phyloP scores from a whole-genome alignment of 2,329 filamentous ascomycete species.

The Fusarium sp. region DNA sequence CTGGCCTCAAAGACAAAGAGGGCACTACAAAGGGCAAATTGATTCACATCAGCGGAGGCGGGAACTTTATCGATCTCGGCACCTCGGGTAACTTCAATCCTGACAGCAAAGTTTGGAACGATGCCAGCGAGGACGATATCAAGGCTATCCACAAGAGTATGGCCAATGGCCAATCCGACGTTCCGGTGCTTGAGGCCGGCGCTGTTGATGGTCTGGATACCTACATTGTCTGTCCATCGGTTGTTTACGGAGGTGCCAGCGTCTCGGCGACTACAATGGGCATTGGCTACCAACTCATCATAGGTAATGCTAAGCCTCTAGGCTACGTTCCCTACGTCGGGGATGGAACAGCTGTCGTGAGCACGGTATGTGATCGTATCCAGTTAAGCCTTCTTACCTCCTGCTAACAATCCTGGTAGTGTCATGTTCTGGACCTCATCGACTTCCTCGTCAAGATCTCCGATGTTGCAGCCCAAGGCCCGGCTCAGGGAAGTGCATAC shows the following conservation, averaged over 20 bases:
- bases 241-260: constrained; percentile 12
- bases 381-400: fast-evolving
- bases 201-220: constrained; percentile 1
- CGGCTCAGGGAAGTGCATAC: constrained; percentile 4
- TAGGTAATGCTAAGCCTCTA: constrained; percentile 9
- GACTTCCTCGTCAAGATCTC: constrained; percentile 15
- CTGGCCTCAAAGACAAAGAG: neutral
- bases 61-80: constrained; percentile 22
- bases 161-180: constrained; percentile 26
- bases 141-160: constrained; percentile 22
- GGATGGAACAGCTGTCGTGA: constrained; percentile 6
- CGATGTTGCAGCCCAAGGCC: neutral
- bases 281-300: constrained; percentile 4
- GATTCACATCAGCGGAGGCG: constrained; percentile 12
- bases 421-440: constrained; percentile 7
- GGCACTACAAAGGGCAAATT: neutral
- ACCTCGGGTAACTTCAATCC: constrained; percentile 16
- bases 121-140: constrained; percentile 18
- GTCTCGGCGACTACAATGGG: neutral
- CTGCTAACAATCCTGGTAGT: neutral
- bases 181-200: neutral
- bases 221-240: constrained; percentile 9
- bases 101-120: constrained; percentile 23
- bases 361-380: neutral
- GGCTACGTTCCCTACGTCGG: constrained; percentile 17